phyloP scores from a whole-genome alignment of 2,329 filamentous ascomycete species.

The Fusarium fujikuroi region DNA sequence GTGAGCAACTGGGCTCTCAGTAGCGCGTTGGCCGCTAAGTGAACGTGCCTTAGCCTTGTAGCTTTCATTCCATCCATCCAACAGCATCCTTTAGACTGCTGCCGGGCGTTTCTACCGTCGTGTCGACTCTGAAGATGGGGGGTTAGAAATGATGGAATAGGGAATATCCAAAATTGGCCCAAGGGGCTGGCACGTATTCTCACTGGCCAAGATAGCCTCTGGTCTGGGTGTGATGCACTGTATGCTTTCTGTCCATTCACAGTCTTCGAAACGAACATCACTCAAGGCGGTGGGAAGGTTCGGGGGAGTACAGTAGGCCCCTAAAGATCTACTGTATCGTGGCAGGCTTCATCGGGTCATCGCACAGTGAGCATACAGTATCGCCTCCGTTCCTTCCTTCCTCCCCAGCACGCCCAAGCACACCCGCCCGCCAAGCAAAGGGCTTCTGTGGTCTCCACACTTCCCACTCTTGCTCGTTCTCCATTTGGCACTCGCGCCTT shows the following conservation, averaged over 20 bases:
- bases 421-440: slow-evolving; percentile 40
- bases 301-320: slow-evolving; percentile 1
- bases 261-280: slow-evolving; percentile 7
- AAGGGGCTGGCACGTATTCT: slow-evolving; percentile 32
- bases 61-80: slow-evolving; percentile 31
- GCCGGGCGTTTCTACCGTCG: slow-evolving; percentile 2
- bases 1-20: slow-evolving; percentile 18
- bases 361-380: slow-evolving; percentile 23
- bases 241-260: slow-evolving; percentile 33
- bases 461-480: slow-evolving; percentile 20
- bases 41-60: slow-evolving; percentile 28
- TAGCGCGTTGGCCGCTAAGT: slow-evolving; percentile 33
- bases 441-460: slow-evolving; percentile 21
- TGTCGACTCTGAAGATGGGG: not conserved
- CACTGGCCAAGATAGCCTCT: slow-evolving; percentile 16
- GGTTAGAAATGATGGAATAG: slow-evolving; percentile 3
- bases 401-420: slow-evolving; percentile 27
- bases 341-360: slow-evolving; percentile 1
- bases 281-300: slow-evolving; percentile 21
- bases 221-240: slow-evolving; percentile 35
- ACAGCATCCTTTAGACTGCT: slow-evolving; percentile 14
- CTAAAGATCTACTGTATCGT: slow-evolving; percentile 4
- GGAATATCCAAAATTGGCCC: slow-evolving; percentile 17
- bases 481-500: slow-evolving; percentile 34
- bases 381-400: slow-evolving; percentile 40